Evolutionary conservation across 805 yeast genomes (phyloP), one percentile per base, ranked within the genome.

Genomic region (Kluyveromyces siamensis): DNA sequence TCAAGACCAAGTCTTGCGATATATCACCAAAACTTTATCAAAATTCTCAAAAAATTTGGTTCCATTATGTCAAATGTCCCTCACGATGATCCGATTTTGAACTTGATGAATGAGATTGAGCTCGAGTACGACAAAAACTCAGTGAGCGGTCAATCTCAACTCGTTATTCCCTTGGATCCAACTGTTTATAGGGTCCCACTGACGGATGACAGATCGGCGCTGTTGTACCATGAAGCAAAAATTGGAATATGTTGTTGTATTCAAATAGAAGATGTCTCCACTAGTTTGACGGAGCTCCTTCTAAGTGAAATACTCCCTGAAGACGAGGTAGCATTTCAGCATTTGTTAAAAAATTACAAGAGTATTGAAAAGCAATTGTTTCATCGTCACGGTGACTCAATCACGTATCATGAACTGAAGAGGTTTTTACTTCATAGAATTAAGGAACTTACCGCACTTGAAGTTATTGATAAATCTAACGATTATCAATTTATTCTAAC

Each of bases 161-260:
- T 43, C 10, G 36, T 80, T 2, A 68, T 87, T 46, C 77, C 74
- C 47, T 69, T 87, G 53, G 82, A 83, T 60, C 80, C 84, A 1
- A 69, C 76, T 21, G 75, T 71, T 47, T 73, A 76, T 47, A 72
- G 63, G 42, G 55, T 71, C 59, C 55, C 67, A 9, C 72, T 72
- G 14, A 69, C 71, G 6, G 87, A 84, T 46, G 75, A 81, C 1
- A 82, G 80, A 58, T 66, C 75, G 37, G 76, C 76, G 46, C 70
- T 84, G 6, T 66, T 87, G 30, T 70, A 83, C 57, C 75, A 87
- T 47, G 89, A 87, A 59, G 88, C 85, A 0, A 91, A 91, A 63
- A 72, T 96, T 52, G 84, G 89, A 55, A 69, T 90, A n/a, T 68
- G 84, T 14, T 88, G 88, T 60, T 80, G 91, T 58, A 79, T 90